phyloP scores from a whole-genome alignment of 129 eudicot species.

The Sambucus nigra region DNA sequence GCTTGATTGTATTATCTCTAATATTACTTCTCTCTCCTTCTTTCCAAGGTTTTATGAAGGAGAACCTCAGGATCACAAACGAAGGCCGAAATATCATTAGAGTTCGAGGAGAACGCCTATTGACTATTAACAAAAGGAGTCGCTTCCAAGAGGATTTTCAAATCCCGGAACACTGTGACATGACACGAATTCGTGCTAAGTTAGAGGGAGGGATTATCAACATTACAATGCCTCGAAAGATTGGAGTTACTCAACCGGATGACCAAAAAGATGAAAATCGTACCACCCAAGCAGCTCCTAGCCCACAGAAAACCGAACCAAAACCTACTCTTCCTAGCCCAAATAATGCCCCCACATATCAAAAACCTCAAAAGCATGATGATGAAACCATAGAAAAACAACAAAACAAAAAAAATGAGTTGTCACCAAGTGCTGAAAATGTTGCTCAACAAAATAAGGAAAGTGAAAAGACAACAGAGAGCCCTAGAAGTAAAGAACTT shows the following conservation, averaged over 20 bases:
- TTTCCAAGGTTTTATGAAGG: constrained; percentile 42
- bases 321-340: no score
- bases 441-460: neutral
- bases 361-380: no score
- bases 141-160: constrained; percentile 51
- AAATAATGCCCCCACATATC: neutral
- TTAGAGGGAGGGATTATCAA: constrained; percentile 46
- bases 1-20: no score
- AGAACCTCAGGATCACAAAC: constrained; percentile 45
- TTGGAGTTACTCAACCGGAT: neutral
- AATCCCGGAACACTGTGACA: constrained; percentile 39
- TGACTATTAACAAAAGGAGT: constrained; percentile 54
- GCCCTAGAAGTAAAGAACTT: no score
- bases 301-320: no score
- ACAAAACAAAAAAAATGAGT: no score
- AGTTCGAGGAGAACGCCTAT: constrained; percentile 48
- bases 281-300: no score
- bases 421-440: no score
- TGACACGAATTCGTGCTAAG: constrained; percentile 40
- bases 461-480: neutral
- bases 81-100: constrained; percentile 47
- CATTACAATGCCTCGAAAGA: constrained; percentile 43
- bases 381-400: no score
- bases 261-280: constrained; percentile 2
- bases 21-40: neutral